Evolutionary conservation across 2,329 filamentous ascomycete genomes (phyloP), one percentile per base, ranked within the genome.

Genomic region (Scopulariopsis brevicaulis): DNA sequence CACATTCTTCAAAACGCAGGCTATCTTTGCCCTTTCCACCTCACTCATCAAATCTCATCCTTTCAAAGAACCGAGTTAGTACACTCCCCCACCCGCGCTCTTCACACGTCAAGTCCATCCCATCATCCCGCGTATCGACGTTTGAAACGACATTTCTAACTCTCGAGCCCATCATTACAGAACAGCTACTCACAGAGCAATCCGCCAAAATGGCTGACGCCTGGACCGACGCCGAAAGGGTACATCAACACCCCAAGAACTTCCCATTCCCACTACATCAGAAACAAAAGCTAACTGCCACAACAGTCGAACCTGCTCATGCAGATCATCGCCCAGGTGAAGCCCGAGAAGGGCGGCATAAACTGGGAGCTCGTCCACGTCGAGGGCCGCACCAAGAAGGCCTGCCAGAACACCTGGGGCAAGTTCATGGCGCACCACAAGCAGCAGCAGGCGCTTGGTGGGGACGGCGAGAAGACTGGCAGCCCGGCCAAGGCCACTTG

Each of bases 291-390:
- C 55, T 56, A 46, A 61, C 46, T 14, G 11, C 25, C 3, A n/a
- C 14, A n/a, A 14, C 24, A 58, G 53, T 55, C 28, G 35, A 48
- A 52, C 40, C 25, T 52, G 32, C 56, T 28, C 35, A 34, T 51
- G 40, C 25, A 58, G 34, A 35, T 59, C 54, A 34, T 59, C 1
- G 46, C 43, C 0, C 58, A 59, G 46, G n/a, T 55, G 35, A 50
- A 52, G 18, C 58, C 58, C 10, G 48, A 35, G 8, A 43, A 40
- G 28, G 53, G 54, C 34, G 53, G 51, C 8, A 56, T 59, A 11
- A 40, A 59, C 22, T 59, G 58, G 58, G 54, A 53, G 12, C 51
- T 43, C 10, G n/a, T 59, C 15, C n/a, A 59, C 8, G 25, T 59
- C 54, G 48, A 53, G 4, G 54, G 54, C 24, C 53, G 58, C 25